A percentile compares a stretch with the other conserved stretches of the same genome.
phyloP scores from a whole-genome alignment of 495 filamentous ascomycete species.

The Penicillium lividum region DNA sequence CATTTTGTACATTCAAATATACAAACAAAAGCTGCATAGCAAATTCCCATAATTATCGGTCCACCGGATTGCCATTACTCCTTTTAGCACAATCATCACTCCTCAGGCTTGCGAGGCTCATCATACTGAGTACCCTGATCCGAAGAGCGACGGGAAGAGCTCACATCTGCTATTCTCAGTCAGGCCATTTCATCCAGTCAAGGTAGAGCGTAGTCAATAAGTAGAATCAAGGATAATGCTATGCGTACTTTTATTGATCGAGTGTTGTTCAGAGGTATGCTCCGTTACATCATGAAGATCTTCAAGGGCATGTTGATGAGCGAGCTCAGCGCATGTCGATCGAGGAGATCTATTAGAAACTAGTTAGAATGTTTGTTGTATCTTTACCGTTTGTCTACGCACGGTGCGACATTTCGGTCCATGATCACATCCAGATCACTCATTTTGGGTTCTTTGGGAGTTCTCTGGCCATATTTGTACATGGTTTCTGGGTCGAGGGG shows the following conservation, averaged over 20 bases:
- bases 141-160: conserved; percentile 8
- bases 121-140: conserved; percentile 13
- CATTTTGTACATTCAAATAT: background rate
- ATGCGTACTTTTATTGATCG: conserved; percentile 9
- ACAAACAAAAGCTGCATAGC: background rate
- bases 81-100: conserved; percentile 1
- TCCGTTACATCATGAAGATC: conserved; percentile 26
- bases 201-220: no score
- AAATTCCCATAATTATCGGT: background rate
- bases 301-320: conserved; percentile 31
- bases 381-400: background rate
- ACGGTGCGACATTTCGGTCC: conserved; percentile 28
- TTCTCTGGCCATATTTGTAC: conserved; percentile 7
- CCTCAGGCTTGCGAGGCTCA: conserved; percentile 14
- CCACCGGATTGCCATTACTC: background rate
- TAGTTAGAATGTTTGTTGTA: background rate
- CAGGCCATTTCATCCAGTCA: background rate
- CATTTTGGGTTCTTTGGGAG: conserved; percentile 5
- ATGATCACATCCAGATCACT: conserved; percentile 18
- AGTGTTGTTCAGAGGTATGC: conserved; percentile 15
- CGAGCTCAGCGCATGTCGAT: conserved; percentile 26
- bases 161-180: conserved; percentile 3
- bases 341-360: conserved; percentile 21
- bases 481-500: conserved; percentile 23
- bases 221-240: background rate